Percentiles rank a stretch among this genome's conserved stretches.
Evolutionary conservation across 441 rosid species (phyloP).

Genomic region (Adansonia grandidieri): DNA sequence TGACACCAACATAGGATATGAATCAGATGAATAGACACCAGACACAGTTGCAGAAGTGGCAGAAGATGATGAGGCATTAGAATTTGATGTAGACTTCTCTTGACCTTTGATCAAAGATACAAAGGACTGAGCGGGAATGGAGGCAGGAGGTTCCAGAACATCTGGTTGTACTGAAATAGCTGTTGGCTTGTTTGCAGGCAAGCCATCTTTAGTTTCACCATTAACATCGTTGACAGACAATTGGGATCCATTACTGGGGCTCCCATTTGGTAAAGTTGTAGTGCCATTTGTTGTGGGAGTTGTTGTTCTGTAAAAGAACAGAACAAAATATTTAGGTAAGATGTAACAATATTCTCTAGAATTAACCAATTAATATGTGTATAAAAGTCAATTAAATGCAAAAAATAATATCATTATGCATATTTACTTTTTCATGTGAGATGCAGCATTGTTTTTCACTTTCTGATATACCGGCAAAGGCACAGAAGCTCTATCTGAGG

Average conservation of each 20-base stretch:
- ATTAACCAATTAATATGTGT: background rate
- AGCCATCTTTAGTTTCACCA: slow-evolving; percentile 35
- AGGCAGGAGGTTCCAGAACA: slow-evolving; percentile 33
- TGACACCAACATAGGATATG: slow-evolving; percentile 48
- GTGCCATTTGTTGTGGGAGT: slow-evolving; percentile 41
- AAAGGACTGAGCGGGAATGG: slow-evolving; percentile 32
- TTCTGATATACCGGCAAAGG: slow-evolving; percentile 38
- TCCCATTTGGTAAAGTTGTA: slow-evolving; percentile 47
- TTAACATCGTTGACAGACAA: slow-evolving; percentile 29
- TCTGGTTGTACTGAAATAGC: slow-evolving; percentile 21
- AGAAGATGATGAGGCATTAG: slow-evolving; percentile 37
- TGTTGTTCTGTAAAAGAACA: slow-evolving; percentile 35
- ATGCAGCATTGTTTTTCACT: slow-evolving; percentile 41
- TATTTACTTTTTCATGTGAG: slow-evolving; percentile 53
- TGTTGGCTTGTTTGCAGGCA: slow-evolving; percentile 32
- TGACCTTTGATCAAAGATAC: slow-evolving; percentile 41
- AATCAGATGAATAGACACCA: slow-evolving; percentile 44
- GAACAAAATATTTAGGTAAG: slow-evolving; percentile 15
- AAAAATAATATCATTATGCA: slow-evolving; percentile 5
- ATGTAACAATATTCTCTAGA: slow-evolving; percentile 7
- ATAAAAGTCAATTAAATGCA: background rate
- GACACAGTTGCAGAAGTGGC: slow-evolving; percentile 35
- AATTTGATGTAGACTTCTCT: slow-evolving; percentile 37
- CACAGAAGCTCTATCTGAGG: slow-evolving; percentile 42
- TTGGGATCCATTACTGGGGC: slow-evolving; percentile 36